Base-by-base conservation (phyloP, 139 green algal species). In the Chlamydomonas sphaeroides region DNA sequence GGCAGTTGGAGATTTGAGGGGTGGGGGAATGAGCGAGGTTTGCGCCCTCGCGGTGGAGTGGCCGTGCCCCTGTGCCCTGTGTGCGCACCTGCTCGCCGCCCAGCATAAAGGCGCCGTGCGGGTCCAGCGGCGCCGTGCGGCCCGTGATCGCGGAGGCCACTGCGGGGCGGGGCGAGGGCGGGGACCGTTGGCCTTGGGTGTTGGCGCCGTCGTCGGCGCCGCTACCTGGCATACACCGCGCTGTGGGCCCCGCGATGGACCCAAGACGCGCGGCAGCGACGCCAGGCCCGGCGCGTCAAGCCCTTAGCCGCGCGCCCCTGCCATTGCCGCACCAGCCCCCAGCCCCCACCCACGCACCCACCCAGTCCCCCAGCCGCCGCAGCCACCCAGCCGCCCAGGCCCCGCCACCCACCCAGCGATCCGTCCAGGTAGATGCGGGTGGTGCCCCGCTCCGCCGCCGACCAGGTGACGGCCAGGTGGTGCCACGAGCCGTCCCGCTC, bases 401-500 rank as follows among this genome's bases (percentile, higher is more conserved):
- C n/a, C n/a, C n/a, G n/a, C n/a, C n/a, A n/a, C 85, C 75, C 62
- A 89, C 86, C 92, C 20, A 94, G 78, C 63, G 95, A 87, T 4
- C 95, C 95, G 69, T 98, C 93, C 73, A 93, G 78, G 88, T 97
- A 98, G 41, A 98, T 90, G 66, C 91, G 88, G 25, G 89, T 97
- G n/a, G 91, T 74, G 1, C 95, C 95, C 32, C 93, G 77, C 32
- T 92, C 72, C 0, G 78, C 84, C 1, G 85, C 69, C 23, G 86
- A 91, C 95, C 95, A 98, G 10, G 93, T 96, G 32, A 97, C 93
- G 17, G 95, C 95, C 56, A 98, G 59, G 83, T 98, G 95, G 73
- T 95, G 94, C 95, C 95, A 98, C 3, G n/a, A 35, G 14, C 89
- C 92, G 48, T 93, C 84, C 4, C 91, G 86, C 73, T 92, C 85